Evolutionary conservation across 208 protist species (phyloP), one percentile per base, ranked within the genome.

Genomic region (Trypanosoma congolense): DNA sequence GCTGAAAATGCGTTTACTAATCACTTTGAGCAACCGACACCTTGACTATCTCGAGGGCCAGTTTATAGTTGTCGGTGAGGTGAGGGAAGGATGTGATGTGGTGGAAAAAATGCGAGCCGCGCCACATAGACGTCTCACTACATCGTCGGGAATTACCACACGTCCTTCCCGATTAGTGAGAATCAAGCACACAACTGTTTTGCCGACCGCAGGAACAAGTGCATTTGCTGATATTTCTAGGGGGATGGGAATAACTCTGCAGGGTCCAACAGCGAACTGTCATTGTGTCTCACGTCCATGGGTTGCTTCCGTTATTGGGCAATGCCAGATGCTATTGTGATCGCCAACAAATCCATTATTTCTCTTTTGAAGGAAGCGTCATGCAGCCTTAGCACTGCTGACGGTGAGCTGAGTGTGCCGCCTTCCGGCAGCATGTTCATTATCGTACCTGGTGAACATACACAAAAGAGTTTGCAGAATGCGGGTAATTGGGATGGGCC

Each of bases 301-400:
- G 81, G 75, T 9, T 89, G 81, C 66, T 89, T 89, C 54, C 36
- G 40, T 1, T 73, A 74, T 55, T 89, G 81, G 78, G 81, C 77
- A 3, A 45, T 67, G 3, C 19, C 21, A 4, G 40, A 38, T 6
- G 61, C 59, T 3, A 71, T 88, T 35, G 35, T 29, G 44, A 43
- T 45, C 2, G 78, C 68, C 5, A 71, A 65, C 30, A 43, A 28
- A 4, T 50, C 6, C 2, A 1, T 64, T 21, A 25, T 64, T 47
- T 19, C 25, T 6, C 29, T 58, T 44, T 14, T 65, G 12, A 38
- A 31, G 38, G 16, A 63, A 58, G 0, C 51, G 64, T 0, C 35
- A 5, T 4, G 56, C 46, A 12, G 12, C 6, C 6, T 0, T 12
- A 38, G 29, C 48, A 1, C 52, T 49, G 0, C 48, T 64, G 12